These are phyloP conservation scores for Zygosaccharomyces lentus DNA, from an alignment of 805 yeast species.

Conservation along the genomic window DNA sequence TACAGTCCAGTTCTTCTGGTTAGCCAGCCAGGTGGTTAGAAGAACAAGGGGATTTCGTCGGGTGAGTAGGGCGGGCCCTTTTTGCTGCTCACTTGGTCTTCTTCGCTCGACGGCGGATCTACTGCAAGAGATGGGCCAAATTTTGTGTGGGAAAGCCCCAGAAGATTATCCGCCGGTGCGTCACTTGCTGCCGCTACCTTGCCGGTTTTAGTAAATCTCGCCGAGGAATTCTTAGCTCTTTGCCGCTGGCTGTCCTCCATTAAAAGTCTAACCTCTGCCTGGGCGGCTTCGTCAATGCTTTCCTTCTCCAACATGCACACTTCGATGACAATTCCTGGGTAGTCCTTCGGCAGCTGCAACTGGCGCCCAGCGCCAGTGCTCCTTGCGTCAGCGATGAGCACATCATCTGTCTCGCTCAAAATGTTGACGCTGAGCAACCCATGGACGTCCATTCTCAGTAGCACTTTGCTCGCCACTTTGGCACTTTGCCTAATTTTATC, in stretches of 20 bases:
- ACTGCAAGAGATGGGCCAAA: background rate
- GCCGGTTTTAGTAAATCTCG: background rate
- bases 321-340: slow-evolving; percentile 42
- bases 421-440: slow-evolving; percentile 48
- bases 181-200: background rate
- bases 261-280: slow-evolving; percentile 23
- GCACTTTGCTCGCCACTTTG: slow-evolving; percentile 47
- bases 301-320: slow-evolving; percentile 37
- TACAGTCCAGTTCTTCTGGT: background rate
- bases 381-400: slow-evolving; percentile 24
- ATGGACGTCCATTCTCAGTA: slow-evolving; percentile 50
- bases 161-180: background rate
- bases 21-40: slow-evolving; percentile 4
- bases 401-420: slow-evolving; percentile 37
- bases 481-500: slow-evolving; percentile 47
- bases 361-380: slow-evolving; percentile 7
- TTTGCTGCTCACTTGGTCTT: background rate
- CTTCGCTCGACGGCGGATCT: background rate
- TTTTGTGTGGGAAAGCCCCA: background rate
- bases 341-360: slow-evolving; percentile 33
- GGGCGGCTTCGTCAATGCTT: slow-evolving; percentile 21
- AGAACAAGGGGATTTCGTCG: slow-evolving; percentile 20
- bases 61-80: slow-evolving; percentile 5
- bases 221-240: background rate
- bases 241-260: slow-evolving; percentile 23